Conservation (phyloP, 768 basidiomycete species). For the Exidia glandulosa region DNA sequence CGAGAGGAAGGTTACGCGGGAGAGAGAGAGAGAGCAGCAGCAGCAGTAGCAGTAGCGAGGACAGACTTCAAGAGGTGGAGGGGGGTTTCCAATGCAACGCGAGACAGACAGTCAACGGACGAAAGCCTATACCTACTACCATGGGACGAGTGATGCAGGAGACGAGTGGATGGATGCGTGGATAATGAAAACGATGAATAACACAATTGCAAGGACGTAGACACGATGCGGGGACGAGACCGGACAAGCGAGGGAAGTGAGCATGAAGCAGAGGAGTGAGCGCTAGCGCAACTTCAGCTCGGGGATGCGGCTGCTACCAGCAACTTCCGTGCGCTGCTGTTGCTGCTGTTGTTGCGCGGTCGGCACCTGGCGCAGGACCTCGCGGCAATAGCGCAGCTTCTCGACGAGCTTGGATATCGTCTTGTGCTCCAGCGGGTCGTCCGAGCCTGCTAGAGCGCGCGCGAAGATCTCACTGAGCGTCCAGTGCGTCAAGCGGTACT, state of each 20-base stretch:
- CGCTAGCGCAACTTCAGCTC: neutral
- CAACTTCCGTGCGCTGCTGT: neutral
- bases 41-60: too few relatives aligned
- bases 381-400: conserved; percentile 80
- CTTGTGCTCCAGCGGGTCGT: conserved; percentile 46
- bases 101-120: too few relatives aligned
- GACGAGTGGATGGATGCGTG: too few relatives aligned
- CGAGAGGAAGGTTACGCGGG: too few relatives aligned
- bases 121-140: too few relatives aligned
- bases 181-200: neutral
- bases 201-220: neutral
- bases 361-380: conserved; percentile 40
- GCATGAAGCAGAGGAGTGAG: neutral
- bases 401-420: conserved; percentile 55
- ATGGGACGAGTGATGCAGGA: too few relatives aligned
- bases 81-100: too few relatives aligned
- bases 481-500: conserved; percentile 66
- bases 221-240: neutral
- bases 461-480: conserved; percentile 62
- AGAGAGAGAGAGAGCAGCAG: too few relatives aligned
- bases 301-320: too few relatives aligned
- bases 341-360: neutral
- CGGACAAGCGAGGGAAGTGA: neutral
- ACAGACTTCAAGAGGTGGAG: too few relatives aligned
- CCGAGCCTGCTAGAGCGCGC: conserved; percentile 28